Base-by-base conservation (phyloP, 371 early-diverging fungal species). In the Mucor velutinosus region DNA sequence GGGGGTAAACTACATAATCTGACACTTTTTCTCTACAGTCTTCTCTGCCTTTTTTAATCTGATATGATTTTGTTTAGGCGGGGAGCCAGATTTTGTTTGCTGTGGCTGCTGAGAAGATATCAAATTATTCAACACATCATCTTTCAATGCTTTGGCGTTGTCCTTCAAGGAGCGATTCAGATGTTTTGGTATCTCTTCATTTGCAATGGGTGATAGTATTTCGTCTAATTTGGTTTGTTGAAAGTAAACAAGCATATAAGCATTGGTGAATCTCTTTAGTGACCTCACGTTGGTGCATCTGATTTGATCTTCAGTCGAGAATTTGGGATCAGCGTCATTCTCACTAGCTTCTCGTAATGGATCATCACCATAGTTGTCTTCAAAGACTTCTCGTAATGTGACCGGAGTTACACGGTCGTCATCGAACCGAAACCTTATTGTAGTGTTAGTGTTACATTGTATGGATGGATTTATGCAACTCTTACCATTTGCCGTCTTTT, bases 241-340 rank as follows among this genome's bases (percentile, higher is more conserved):
- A 60, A 97, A 87, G 72, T 97, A 97, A 39, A 96, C 96, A 75
- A 97, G 82, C 96, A 97, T 97, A 83, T 97, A 97, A 1, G 98
- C 97, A 60, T 72, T 72, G 25, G 72, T 71, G 21, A 71, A 71
- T 12, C 67, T 59, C 45, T 66, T 71, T 15, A 71, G 35, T 7
- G 61, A 35, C n/a, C 79, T 65, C 25, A 58, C 49, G 56, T 43
- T 70, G 32, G 55, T 70, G 25, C 56, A 62, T 43, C 72, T 64
- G 60, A 55, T 25, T 17, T 65, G 62, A 7, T 71, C 71, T 4
- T 71, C 71, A 6, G 64, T 62, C 11, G 62, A 4, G 1, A 7
- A 21, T 45, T 67, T 67, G 21, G 41, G 57, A 17, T 58, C 62
- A 37, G 63, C 64, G 15, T 69, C 63, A 37, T 49, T 49, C 32